Evolutionary conservation across 2,329 filamentous ascomycete species (phyloP), one percentile per base, ranked within the genome.

Genomic region (Sordariomycetes sp.): DNA sequence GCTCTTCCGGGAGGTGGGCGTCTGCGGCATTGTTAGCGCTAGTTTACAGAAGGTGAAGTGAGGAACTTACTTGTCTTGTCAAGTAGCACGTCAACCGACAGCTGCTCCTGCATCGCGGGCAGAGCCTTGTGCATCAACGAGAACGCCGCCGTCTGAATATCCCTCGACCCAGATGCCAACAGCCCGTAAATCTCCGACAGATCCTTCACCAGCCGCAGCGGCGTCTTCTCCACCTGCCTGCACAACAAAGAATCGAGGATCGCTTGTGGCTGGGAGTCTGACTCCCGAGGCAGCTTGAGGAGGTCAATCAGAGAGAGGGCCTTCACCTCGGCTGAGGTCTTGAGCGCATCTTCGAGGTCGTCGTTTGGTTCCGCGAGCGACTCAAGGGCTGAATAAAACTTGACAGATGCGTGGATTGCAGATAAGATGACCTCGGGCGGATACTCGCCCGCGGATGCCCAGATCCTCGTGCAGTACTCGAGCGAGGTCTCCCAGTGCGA

Each of bases 101-200:
- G 77, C 59, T 96, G 82, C 66, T 95, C 88, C 68, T 97, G 93
- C 1, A 79, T 76, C 2, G 79, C 79, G 0, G 91, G 90, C 8
- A 97, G 84, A n/a, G 88, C 85, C 54, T 81, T 82, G 67, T 95
- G 89, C 5, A 99, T 76, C 25, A 97, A 73, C 48, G 83, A 81
- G 68, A 92, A 97, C 0, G 90, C 89, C 1, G 90, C 86, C 12
- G 84, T 86, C 66, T 96, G 92, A 4, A 97, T 81, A 10, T 85
- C 78, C 43, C 82, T 78, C 1, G 89, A 94, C 12, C 87, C 82
- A 0, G 89, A 88, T 32, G 89, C 87, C 1, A 97, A 74, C 4
- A 96, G 75, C 0, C 84, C 80, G 65, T 89, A 97, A 0, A 96
- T 76, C 6, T 88, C 85, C 0, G 79, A 80, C 0, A 86, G 71